Conservation (phyloP, 176 grass and related monocot genomes). For the Lolium rigidum region DNA sequence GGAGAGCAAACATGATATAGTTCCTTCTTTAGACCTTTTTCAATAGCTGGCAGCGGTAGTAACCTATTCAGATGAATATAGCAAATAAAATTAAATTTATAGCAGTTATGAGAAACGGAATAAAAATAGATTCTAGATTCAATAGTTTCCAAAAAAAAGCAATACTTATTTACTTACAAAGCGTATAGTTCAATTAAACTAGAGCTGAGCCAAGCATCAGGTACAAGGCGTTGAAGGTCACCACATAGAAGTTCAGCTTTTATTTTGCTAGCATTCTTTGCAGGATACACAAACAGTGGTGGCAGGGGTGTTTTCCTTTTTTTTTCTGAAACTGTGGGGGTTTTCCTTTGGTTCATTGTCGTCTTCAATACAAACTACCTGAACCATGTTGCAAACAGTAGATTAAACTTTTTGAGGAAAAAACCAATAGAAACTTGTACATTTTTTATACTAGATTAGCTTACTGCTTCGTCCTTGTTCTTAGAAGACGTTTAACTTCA, state of each 20-base stretch:
- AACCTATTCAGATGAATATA: neutral
- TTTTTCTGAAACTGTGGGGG: too few relatives aligned
- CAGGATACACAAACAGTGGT: neutral
- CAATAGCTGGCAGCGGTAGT: neutral
- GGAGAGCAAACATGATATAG: neutral
- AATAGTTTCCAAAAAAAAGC: neutral
- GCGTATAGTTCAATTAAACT: neutral
- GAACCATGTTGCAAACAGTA: neutral
- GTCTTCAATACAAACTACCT: neutral
- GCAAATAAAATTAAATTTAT: neutral
- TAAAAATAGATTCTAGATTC: neutral
- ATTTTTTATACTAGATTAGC: neutral
- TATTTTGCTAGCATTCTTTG: neutral
- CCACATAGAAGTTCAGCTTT: neutral
- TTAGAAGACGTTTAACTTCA: neutral
- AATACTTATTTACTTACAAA: neutral
- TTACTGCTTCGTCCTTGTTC: neutral
- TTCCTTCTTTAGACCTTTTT: neutral
- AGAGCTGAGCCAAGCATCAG: neutral
- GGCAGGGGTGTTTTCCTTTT: too few relatives aligned
- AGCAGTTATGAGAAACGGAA: neutral
- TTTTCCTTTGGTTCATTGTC: neutral
- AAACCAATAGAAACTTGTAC: neutral
- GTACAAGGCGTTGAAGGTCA: neutral
- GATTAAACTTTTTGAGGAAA: constrained; percentile 1